Base-by-base conservation (phyloP, 2,329 filamentous ascomycete genomes). In the Rutstroemia sp. region DNA sequence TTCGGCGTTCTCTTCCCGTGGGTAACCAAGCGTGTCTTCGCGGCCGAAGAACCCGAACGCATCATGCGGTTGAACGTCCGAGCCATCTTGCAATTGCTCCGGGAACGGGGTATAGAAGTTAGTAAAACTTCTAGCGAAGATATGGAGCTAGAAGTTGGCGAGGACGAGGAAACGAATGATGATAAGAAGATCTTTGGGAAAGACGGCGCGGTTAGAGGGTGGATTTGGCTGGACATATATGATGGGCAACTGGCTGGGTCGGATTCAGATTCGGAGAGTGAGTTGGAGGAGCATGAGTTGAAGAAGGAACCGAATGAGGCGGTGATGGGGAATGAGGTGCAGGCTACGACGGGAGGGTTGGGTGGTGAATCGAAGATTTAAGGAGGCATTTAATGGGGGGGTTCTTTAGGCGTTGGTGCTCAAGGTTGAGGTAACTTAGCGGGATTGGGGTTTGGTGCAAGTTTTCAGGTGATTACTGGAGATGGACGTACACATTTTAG, bases 1-100 rank as follows among this genome's bases (percentile, higher is more conserved):
- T 95, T 94, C 64, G 90, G 88, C 38, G 73, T 94, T 23, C 72
- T 95, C 21, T 95, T 95, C 67, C 89, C 89, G 0, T 87, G 84
- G 78, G 64, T 85, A 48, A 83, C 80, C 8, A 79, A 76, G 64
- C 77, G 75, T 62, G 76, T 84, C 8, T 81, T 84, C 61, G 75
- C 76, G 2, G 78, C 78, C 0, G 76, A 79, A 48, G 74, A 81
- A 51, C 82, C 83, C 0, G 81, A 83, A 65, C 75, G 81, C 12
- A 77, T 79, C 0, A 68, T 86, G 50, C 75, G 80, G 19, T 72
- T 86, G 2, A 86, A 86, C 60, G 71, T 81, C 4, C 73, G 83
- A 1, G 82, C 82, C 2, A 71, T 79, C 23, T 70, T 84, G 49
- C 82, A 86, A 68, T 68, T 82, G 5, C 63, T 86, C 6, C 73